These are phyloP conservation scores for Zygoascus bituminiphila DNA, from an alignment of 805 yeast genomes.

Conservation along the genomic window DNA sequence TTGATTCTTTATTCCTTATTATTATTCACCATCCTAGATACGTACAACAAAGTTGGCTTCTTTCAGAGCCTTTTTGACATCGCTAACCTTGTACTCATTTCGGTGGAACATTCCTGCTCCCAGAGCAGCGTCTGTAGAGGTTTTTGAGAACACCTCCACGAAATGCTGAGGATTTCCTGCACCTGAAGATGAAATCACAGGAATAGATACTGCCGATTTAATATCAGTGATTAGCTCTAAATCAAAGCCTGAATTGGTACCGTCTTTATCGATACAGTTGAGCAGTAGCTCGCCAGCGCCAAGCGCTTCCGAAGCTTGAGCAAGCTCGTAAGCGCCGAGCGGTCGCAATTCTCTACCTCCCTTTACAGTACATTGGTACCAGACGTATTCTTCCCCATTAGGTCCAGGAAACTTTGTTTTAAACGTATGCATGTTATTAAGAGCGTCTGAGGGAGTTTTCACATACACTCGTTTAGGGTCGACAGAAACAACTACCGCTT, in stretches of 20 bases:
- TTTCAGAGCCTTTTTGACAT: slow-evolving; percentile 65
- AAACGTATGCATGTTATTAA: slow-evolving; percentile 46
- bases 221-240: slow-evolving; percentile 74
- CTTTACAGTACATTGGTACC: slow-evolving; percentile 92
- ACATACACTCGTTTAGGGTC: slow-evolving; percentile 90
- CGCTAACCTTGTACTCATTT: slow-evolving; percentile 79
- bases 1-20: no score
- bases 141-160: slow-evolving; percentile 72
- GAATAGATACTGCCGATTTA: slow-evolving; percentile 69
- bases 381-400: slow-evolving; percentile 80
- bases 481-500: slow-evolving; percentile 97
- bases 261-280: slow-evolving; percentile 96
- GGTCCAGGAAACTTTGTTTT: slow-evolving; percentile 67
- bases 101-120: slow-evolving; percentile 99
- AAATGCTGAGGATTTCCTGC: slow-evolving; percentile 94
- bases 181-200: slow-evolving; percentile 96
- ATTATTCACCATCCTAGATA: background rate
- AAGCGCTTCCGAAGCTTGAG: slow-evolving; percentile 77
- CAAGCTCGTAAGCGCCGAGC: slow-evolving; percentile 84
- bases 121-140: slow-evolving; percentile 89
- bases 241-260: slow-evolving; percentile 91
- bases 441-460: slow-evolving; percentile 46
- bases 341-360: slow-evolving; percentile 93
- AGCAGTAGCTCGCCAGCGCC: slow-evolving; percentile 95
- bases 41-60: slow-evolving; percentile 55